Evolutionary conservation across 1,284 basidiomycete genomes (phyloP).

Genomic region (Agaricales sp.): DNA sequence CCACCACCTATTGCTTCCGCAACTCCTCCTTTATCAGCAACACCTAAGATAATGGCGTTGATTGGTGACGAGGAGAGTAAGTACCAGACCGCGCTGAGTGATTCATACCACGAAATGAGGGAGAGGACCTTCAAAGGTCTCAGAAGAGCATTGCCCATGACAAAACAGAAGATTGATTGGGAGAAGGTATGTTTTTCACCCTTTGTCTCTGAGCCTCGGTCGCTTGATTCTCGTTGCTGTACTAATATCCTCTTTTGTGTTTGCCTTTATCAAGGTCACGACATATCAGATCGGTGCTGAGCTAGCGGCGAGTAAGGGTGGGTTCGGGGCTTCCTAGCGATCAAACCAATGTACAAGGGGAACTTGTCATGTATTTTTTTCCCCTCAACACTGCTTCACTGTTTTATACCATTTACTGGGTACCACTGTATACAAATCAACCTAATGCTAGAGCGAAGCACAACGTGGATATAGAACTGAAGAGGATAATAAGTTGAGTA

Average conservation of each 20-base stretch:
- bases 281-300: conserved; percentile 85
- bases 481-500: too few species aligned
- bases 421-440: too few species aligned
- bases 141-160: conserved; percentile 80
- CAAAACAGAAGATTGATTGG: conserved; percentile 92
- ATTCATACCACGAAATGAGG: conserved; percentile 76
- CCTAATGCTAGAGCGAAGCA: too few species aligned
- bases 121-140: conserved; percentile 89
- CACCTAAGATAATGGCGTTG: conserved; percentile 69
- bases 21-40: conserved; percentile 39
- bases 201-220: not conserved
- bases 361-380: too few species aligned
- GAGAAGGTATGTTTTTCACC: conserved; percentile 56
- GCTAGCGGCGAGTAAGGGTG: conserved; percentile 61
- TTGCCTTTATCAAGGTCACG: conserved; percentile 63
- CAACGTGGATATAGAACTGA: too few species aligned
- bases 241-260: conserved; percentile 1
- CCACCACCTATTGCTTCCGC: conserved; percentile 44
- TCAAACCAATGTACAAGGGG: too few species aligned
- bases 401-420: too few species aligned
- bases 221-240: conserved; percentile 1
- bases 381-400: too few species aligned
- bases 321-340: too few species aligned
- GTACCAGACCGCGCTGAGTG: conserved; percentile 70
- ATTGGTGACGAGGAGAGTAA: conserved; percentile 71